Evolutionary conservation across 164 flowering plant species (phyloP).

Genomic region (Cinnamomum chago): DNA sequence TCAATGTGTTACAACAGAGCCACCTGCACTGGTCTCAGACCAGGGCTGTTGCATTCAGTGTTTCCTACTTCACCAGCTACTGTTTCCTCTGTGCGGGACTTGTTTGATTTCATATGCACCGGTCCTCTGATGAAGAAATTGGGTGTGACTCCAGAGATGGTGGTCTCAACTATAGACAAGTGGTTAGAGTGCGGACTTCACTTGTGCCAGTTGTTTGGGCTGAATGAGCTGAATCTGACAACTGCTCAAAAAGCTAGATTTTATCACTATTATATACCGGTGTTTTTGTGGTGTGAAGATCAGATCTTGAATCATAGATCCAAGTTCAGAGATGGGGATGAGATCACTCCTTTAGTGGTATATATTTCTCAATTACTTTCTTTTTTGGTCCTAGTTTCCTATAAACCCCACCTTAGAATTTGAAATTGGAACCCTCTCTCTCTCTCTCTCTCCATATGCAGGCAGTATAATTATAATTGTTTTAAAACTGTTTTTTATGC

Average conservation of each 20-base stretch:
- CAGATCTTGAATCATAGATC: slow-evolving; percentile 67
- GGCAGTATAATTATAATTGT: no score
- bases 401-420: background rate
- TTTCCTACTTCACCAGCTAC: slow-evolving; percentile 47
- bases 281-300: slow-evolving; percentile 90
- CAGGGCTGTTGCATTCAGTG: slow-evolving; percentile 33
- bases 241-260: slow-evolving; percentile 69
- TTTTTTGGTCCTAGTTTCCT: background rate
- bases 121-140: slow-evolving; percentile 70
- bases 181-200: slow-evolving; percentile 65
- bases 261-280: slow-evolving; percentile 91
- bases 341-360: slow-evolving; percentile 92
- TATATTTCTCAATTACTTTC: background rate
- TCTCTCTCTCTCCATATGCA: no score
- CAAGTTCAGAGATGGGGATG: slow-evolving; percentile 62
- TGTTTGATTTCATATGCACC: slow-evolving; percentile 69
- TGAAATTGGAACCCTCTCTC: no score
- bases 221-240: slow-evolving; percentile 58
- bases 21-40: slow-evolving; percentile 19
- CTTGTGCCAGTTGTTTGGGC: slow-evolving; percentile 60
- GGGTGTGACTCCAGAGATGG: slow-evolving; percentile 50
- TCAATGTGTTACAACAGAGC: slow-evolving; percentile 13
- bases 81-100: slow-evolving; percentile 73
- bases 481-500: no score
- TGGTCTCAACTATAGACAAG: slow-evolving; percentile 64